Percentiles rank a stretch among this genome's conserved stretches.
These are phyloP conservation scores for Helicocarpus griseus DNA, from an alignment of 2,329 filamentous ascomycete species.

Conservation along the genomic window DNA sequence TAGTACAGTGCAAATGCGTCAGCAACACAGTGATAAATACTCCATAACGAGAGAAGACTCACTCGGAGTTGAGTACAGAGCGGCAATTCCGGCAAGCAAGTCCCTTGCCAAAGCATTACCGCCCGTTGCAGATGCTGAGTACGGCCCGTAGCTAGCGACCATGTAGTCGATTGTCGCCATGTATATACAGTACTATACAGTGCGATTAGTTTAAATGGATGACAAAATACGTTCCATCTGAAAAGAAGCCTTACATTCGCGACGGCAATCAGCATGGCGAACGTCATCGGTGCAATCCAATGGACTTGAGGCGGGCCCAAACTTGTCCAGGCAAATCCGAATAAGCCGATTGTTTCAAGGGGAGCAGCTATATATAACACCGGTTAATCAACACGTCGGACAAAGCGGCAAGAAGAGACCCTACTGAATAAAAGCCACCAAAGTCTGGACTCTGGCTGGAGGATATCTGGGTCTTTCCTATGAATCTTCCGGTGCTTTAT, in stretches of 20 bases:
- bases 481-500: conserved; percentile 32
- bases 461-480: conserved; percentile 32
- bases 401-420: conserved; percentile 3
- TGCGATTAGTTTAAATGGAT: background rate
- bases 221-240: background rate
- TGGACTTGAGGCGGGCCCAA: conserved; percentile 44
- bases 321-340: conserved; percentile 52
- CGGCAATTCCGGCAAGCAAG: conserved; percentile 52
- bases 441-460: conserved; percentile 54
- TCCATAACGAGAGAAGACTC: conserved; percentile 12
- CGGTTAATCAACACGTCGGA: background rate
- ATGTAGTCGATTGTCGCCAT: conserved; percentile 60
- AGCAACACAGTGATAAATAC: conserved; percentile 2
- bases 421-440: conserved; percentile 48
- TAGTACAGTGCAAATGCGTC: conserved; percentile 9
- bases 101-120: conserved; percentile 57
- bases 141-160: conserved; percentile 55
- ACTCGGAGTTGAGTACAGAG: conserved; percentile 48
- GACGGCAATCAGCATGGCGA: conserved; percentile 49
- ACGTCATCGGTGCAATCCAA: conserved; percentile 55
- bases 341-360: conserved; percentile 48
- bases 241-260: conserved; percentile 52
- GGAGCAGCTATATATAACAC: conserved; percentile 36
- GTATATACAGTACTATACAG: conserved; percentile 39
- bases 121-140: conserved; percentile 55